These are phyloP conservation scores for Flagelloscypha sp. DNA, from an alignment of 768 basidiomycete genomes.

Conservation along the genomic window DNA sequence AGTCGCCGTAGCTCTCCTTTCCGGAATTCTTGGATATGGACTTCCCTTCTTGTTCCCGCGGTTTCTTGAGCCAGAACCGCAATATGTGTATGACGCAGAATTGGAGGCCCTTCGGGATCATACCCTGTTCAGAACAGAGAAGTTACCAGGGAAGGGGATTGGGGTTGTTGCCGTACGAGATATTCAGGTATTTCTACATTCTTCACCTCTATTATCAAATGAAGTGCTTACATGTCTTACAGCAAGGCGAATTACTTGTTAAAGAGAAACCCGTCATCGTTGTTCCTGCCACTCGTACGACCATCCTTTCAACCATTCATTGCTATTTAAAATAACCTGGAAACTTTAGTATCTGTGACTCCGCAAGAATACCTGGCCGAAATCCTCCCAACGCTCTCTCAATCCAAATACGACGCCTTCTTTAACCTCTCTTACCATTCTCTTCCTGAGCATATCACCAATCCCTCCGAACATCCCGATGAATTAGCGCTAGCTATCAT, in stretches of 20 bases:
- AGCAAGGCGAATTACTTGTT: constrained; percentile 56
- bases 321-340: no score
- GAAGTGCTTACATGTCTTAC: no score
- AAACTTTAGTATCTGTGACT: constrained; percentile 34
- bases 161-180: constrained; percentile 44
- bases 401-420: constrained; percentile 31
- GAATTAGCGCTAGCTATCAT: constrained; percentile 56
- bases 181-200: constrained; percentile 41
- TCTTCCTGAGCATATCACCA: constrained; percentile 30
- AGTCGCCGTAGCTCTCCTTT: no score
- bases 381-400: constrained; percentile 24
- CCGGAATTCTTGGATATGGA: no score
- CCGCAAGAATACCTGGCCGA: constrained; percentile 36
- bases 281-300: constrained; percentile 38
- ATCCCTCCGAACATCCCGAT: constrained; percentile 27
- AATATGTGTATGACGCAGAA: no score
- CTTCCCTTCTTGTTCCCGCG: no score
- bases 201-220: no score
- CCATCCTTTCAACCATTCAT: neutral
- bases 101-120: no score
- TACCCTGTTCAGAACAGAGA: constrained; percentile 34
- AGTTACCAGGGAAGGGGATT: constrained; percentile 48
- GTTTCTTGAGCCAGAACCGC: no score
- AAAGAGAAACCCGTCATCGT: constrained; percentile 47
- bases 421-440: constrained; percentile 51